Percentiles rank a stretch among this genome's conserved stretches.
These are phyloP conservation scores for Emmonsia crescens DNA, from an alignment of 2,329 filamentous ascomycete genomes.

Conservation along the genomic window DNA sequence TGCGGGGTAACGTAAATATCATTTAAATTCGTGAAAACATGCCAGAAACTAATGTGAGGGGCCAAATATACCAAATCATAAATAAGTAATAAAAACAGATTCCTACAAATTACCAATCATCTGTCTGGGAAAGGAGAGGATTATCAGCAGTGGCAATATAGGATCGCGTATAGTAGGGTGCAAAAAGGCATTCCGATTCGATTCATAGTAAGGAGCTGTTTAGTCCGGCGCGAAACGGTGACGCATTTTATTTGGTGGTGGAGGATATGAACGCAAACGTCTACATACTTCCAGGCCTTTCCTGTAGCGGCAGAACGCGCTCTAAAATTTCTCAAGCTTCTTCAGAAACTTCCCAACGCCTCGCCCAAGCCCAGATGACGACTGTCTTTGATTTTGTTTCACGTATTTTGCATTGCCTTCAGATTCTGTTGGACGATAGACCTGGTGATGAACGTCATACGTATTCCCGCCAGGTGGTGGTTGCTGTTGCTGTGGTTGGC, in stretches of 20 bases:
- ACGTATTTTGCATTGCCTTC: slow-evolving; percentile 30
- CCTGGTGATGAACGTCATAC: slow-evolving; percentile 37
- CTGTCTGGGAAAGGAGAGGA: not conserved
- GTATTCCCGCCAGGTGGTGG: slow-evolving; percentile 14
- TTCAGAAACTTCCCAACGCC: slow-evolving; percentile 26
- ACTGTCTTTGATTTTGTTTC: slow-evolving; percentile 14
- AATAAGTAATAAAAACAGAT: not conserved
- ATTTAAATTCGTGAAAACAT: not conserved
- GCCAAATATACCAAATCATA: not conserved
- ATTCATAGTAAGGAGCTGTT: not conserved
- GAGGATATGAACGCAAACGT: not conserved
- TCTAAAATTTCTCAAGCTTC: slow-evolving; percentile 21
- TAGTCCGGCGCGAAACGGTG: not conserved
- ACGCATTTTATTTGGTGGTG: not conserved
- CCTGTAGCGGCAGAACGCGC: not conserved
- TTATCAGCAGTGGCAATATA: not conserved
- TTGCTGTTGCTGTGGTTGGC: slow-evolving; percentile 19
- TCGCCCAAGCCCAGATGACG: slow-evolving; percentile 19
- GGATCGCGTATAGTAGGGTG: not conserved
- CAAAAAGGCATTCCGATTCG: not conserved
- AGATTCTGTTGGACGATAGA: slow-evolving; percentile 36
- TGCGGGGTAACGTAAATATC: not conserved
- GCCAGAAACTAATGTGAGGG: not conserved
- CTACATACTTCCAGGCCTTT: not conserved
- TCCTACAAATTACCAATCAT: not conserved